Evolutionary conservation across 495 filamentous ascomycete genomes (phyloP).

Genomic region (Aspergillus mulundensis): DNA sequence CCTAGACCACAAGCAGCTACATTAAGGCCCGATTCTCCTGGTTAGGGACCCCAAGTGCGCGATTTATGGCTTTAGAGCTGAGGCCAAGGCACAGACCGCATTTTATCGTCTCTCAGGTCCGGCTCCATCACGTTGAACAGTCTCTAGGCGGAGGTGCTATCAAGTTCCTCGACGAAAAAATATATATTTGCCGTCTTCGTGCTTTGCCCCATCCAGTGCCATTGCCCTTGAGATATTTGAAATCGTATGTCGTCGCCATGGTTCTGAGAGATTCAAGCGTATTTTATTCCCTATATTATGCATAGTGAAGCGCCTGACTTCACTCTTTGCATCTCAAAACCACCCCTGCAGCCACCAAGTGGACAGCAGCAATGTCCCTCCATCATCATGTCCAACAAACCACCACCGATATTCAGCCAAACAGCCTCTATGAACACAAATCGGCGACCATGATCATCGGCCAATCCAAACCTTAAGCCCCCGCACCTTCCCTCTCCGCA

Average conservation of each 20-base stretch:
- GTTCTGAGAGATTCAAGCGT: too few relatives aligned
- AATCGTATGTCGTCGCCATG: too few relatives aligned
- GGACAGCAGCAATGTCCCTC: too few relatives aligned
- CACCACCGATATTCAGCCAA: neutral
- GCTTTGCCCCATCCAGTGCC: too few relatives aligned
- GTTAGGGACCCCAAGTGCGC: neutral
- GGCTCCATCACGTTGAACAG: too few relatives aligned
- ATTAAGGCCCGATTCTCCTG: slow-evolving; percentile 4
- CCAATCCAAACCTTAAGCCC: neutral
- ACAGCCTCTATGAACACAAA: neutral
- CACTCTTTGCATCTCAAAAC: too few relatives aligned
- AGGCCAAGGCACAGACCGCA: neutral
- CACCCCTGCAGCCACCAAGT: too few relatives aligned
- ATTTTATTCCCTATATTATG: too few relatives aligned
- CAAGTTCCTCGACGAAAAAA: neutral
- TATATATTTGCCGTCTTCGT: too few relatives aligned
- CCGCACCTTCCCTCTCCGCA: neutral
- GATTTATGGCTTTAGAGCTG: neutral
- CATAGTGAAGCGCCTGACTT: too few relatives aligned
- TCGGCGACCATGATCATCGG: neutral
- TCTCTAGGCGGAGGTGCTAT: too few relatives aligned
- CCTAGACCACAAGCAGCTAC: neutral
- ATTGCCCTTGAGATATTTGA: too few relatives aligned
- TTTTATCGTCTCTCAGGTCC: neutral
- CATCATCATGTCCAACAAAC: neutral